These are phyloP conservation scores for Marasmius sp. DNA, from an alignment of 1,284 basidiomycete species.

Conservation along the genomic window DNA sequence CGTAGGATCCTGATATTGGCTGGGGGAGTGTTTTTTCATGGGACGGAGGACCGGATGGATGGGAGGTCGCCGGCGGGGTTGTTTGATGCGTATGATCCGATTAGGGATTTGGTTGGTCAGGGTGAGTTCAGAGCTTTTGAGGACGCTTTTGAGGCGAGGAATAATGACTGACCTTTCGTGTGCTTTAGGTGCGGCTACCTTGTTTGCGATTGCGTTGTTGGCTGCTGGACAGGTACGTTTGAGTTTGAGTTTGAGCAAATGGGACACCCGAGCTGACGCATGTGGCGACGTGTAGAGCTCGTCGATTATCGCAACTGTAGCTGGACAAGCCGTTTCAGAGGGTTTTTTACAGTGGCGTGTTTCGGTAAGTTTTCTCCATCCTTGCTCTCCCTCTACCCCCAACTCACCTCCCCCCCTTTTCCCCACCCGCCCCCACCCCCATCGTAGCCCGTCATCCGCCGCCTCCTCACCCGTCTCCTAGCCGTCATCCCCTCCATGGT, in stretches of 20 bases:
- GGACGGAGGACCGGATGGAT: conserved; percentile 24
- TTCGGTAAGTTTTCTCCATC: conserved; percentile 47
- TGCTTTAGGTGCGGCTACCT: conserved; percentile 55
- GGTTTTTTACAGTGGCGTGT: conserved; percentile 84
- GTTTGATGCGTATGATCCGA: conserved; percentile 69
- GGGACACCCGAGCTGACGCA: too few relatives aligned
- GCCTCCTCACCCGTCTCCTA: conserved; percentile 77
- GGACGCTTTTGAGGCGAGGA: not conserved
- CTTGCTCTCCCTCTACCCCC: conserved; percentile 3
- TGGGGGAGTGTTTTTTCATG: conserved; percentile 51
- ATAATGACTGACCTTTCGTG: not conserved
- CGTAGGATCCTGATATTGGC: conserved; percentile 56
- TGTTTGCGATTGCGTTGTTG: conserved; percentile 78
- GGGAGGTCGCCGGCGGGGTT: conserved; percentile 49
- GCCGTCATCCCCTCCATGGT: conserved; percentile 86
- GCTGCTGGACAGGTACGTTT: conserved; percentile 72
- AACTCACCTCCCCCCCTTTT: not conserved
- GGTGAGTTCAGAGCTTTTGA: conserved; percentile 36
- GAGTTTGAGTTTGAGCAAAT: too few relatives aligned
- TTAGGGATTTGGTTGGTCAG: conserved; percentile 56
- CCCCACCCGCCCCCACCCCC: too few relatives aligned
- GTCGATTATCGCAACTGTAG: conserved; percentile 77
- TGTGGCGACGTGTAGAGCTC: conserved; percentile 41
- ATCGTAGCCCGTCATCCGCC: conserved; percentile 74
- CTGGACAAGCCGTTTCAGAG: conserved; percentile 82